These are phyloP conservation scores for Talaromyces trachyspermus DNA, from an alignment of 495 filamentous ascomycete genomes.

Conservation along the genomic window DNA sequence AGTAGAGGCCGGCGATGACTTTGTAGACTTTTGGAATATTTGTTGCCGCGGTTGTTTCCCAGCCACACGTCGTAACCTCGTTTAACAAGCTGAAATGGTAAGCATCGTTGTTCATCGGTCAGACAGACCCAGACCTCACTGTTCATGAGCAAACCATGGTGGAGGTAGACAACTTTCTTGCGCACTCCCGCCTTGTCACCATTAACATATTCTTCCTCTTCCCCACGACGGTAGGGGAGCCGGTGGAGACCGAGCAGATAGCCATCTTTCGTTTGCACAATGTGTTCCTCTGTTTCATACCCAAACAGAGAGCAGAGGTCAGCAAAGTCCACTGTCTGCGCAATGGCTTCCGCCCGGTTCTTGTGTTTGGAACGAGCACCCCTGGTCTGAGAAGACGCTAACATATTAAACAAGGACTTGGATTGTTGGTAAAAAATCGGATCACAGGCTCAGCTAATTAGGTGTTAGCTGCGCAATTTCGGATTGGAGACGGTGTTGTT, in stretches of 20 bases:
- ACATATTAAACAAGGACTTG: slow-evolving; percentile 70
- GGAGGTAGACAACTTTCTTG: slow-evolving; percentile 89
- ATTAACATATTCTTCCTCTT: slow-evolving; percentile 66
- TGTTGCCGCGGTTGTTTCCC: slow-evolving; percentile 96
- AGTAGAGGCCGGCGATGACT: slow-evolving; percentile 60
- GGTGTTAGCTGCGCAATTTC: slow-evolving; percentile 11
- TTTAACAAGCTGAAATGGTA: slow-evolving; percentile 88
- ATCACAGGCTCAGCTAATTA: slow-evolving; percentile 66
- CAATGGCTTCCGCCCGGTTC: slow-evolving; percentile 40
- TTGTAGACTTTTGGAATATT: slow-evolving; percentile 93
- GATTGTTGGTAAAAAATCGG: slow-evolving; percentile 74
- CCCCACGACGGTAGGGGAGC: slow-evolving; percentile 70
- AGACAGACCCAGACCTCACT: slow-evolving; percentile 97
- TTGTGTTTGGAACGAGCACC: slow-evolving; percentile 46
- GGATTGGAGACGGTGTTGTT: neutral
- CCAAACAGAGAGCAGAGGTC: slow-evolving; percentile 85
- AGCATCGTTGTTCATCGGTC: slow-evolving; percentile 74
- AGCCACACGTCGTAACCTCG: slow-evolving; percentile 96
- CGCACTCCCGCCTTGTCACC: slow-evolving; percentile 57
- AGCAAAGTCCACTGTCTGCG: slow-evolving; percentile 78
- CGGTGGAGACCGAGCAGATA: slow-evolving; percentile 90
- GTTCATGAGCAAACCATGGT: slow-evolving; percentile 96
- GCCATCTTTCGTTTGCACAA: slow-evolving; percentile 89
- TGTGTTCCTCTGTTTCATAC: slow-evolving; percentile 90
- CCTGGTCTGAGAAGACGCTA: slow-evolving; percentile 61